Percentiles rank a stretch among this genome's conserved stretches.
phyloP scores from a whole-genome alignment of 2,329 filamentous ascomycete genomes.

The Sarocladium oryzae region DNA sequence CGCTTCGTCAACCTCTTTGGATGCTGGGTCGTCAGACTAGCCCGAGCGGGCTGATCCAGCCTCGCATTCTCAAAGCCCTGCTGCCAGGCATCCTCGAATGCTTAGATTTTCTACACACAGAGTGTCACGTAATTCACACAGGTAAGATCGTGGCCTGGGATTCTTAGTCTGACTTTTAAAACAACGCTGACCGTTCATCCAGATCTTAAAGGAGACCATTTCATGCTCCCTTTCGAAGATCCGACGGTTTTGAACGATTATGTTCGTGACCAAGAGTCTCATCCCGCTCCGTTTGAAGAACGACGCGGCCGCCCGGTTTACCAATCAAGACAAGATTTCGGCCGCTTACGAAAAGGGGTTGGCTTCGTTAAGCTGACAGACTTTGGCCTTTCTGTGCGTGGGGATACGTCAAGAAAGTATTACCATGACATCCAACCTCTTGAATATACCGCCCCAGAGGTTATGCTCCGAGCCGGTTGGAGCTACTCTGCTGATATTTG shows the following conservation, averaged over 20 bases:
- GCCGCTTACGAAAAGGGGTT: conserved; percentile 18
- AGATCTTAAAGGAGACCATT: conserved; percentile 21
- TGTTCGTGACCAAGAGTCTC: conserved; percentile 16
- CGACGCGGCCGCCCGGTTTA: conserved; percentile 18
- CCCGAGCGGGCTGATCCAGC: conserved; percentile 14
- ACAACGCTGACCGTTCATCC: conserved; percentile 5
- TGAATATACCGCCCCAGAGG: conserved; percentile 25
- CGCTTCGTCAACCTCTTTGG: conserved; percentile 20
- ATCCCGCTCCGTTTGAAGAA: conserved; percentile 18
- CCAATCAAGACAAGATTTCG: conserved; percentile 18
- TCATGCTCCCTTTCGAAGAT: conserved; percentile 21
- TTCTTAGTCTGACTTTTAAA: not conserved
- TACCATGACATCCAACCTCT: conserved; percentile 22
- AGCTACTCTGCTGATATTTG: conserved; percentile 25
- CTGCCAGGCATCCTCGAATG: conserved; percentile 29
- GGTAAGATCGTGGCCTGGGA: conserved; percentile 19
- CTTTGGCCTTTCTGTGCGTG: conserved; percentile 21
- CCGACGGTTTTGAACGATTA: conserved; percentile 17
- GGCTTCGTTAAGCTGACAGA: conserved; percentile 21
- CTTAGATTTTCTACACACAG: conserved; percentile 33
- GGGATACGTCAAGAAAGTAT: conserved; percentile 14
- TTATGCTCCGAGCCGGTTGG: conserved; percentile 23
- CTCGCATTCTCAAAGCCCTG: conserved; percentile 17
- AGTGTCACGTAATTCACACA: conserved; percentile 33
- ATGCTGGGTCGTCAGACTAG: conserved; percentile 19